Evolutionary conservation across 2,329 filamentous ascomycete species (phyloP), one percentile per base, ranked within the genome.

Genomic region (Apiospora arundinis): DNA sequence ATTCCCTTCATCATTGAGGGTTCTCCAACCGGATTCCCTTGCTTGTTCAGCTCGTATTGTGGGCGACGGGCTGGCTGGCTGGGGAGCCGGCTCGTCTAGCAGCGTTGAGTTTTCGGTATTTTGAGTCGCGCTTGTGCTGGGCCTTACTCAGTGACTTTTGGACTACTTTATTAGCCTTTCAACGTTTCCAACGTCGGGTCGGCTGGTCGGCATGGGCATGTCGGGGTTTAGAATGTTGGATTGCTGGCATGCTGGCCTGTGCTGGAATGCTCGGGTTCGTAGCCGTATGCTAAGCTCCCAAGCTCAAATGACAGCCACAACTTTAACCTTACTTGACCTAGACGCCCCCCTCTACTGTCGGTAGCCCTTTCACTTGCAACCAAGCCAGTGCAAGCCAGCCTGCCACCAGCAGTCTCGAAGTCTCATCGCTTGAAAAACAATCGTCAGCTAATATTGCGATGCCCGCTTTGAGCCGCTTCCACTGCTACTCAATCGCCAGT

Each of bases 121-220:
- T 63, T 12, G 56, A 63, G 56, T 40, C 32, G 32, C 56, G 32
- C 56, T 63, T 63, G 32, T 9, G 56, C 56, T 23, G 32, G 21
- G 32, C 12, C 56, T 63, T 63, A 63, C 56, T 63, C 32, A 63
- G 37, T 63, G 56, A 40, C 56, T 63, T 63, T 63, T 63, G 8
- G 1, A 45, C 42, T 45, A 16, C 42, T 14, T 45, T 45, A 40
- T 21, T 40, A 63, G 32, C 18, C 8, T 63, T 23, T n/a, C 32
- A 63, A 23, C 52, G 52, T 37, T 28, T 60, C 52, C 18, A 60
- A 60, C 52, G 28, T 32, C 25, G 49, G 11, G 48, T 49, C 9
- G 42, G 42, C 48, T 12, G 16, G 52, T 60, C 52, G 11, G 42
- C 42, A 45, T 14, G 40, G 12, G 8, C 40, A 42, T 9, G 42